Percentiles rank a stretch among this genome's conserved stretches.
These are phyloP conservation scores for Botryotinia convoluta DNA, from an alignment of 2,329 filamentous ascomycete species.

Conservation along the genomic window DNA sequence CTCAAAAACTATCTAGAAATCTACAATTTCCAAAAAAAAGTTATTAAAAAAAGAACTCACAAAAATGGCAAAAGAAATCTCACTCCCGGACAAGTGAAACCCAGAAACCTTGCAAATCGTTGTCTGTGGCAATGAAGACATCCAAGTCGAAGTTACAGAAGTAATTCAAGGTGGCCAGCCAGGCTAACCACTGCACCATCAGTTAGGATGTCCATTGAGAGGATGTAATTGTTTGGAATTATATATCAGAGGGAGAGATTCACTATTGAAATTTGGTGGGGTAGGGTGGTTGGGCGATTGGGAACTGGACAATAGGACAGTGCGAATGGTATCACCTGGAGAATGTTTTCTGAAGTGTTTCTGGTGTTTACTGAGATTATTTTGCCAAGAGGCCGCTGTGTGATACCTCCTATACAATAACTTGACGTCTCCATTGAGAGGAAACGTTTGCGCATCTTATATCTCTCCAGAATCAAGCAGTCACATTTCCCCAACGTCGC, in stretches of 20 bases:
- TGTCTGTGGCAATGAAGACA: neutral
- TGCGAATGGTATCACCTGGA: fast-evolving
- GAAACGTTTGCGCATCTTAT: neutral
- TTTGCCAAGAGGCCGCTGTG: neutral
- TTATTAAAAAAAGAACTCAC: neutral
- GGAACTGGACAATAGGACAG: fast-evolving
- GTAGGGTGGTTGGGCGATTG: neutral
- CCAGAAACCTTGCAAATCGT: conserved; percentile 9
- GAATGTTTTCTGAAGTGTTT: neutral
- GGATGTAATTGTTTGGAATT: neutral
- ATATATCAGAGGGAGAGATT: neutral
- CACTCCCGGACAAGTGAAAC: neutral
- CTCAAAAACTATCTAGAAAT: neutral
- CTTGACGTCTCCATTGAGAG: fast-evolving
- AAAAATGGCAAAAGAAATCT: neutral
- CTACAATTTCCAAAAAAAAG: neutral
- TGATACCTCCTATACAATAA: neutral
- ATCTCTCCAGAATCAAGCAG: fast-evolving
- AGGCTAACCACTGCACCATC: neutral
- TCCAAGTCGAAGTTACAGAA: neutral
- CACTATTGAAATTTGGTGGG: neutral
- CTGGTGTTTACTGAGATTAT: neutral
- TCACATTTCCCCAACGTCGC: neutral
- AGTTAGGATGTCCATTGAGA: neutral
- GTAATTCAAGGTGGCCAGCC: neutral